Percentiles rank a stretch among this genome's conserved stretches.
phyloP scores from a whole-genome alignment of 2,329 filamentous ascomycete species.

The Neofusicoccum sp. region DNA sequence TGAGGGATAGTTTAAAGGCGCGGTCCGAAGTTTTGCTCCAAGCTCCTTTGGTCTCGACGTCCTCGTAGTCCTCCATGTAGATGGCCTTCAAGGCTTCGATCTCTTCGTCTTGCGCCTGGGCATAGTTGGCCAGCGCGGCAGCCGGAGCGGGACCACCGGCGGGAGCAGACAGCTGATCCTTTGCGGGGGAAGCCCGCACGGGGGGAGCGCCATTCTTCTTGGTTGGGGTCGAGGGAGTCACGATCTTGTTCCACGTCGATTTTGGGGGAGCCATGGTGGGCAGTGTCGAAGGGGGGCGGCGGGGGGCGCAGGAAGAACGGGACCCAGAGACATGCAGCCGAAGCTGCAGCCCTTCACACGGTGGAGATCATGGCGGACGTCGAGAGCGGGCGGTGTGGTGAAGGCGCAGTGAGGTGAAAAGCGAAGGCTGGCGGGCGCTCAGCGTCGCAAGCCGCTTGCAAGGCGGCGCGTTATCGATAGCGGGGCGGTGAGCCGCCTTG shows the following conservation, averaged over 20 bases:
- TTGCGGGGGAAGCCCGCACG: slow-evolving; percentile 22
- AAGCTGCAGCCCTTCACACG: slow-evolving; percentile 47
- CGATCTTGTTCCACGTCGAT: slow-evolving; percentile 42
- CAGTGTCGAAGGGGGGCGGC: slow-evolving; percentile 32
- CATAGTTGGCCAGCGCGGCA: slow-evolving; percentile 61
- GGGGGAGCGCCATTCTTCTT: slow-evolving; percentile 25
- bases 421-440: not conserved
- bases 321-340: slow-evolving; percentile 45
- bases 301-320: slow-evolving; percentile 30
- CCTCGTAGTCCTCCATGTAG: slow-evolving; percentile 83
- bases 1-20: slow-evolving; percentile 76
- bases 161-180: slow-evolving; percentile 25
- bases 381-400: not conserved
- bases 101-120: slow-evolving; percentile 84
- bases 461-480: slow-evolving; percentile 11
- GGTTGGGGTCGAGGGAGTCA: slow-evolving; percentile 32
- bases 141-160: slow-evolving; percentile 19
- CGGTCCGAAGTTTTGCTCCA: slow-evolving; percentile 88
- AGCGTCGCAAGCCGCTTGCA: not conserved
- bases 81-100: slow-evolving; percentile 82
- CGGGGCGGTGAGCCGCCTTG: not conserved
- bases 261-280: slow-evolving; percentile 48
- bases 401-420: not conserved
- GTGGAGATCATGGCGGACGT: slow-evolving; percentile 24
- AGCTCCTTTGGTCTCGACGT: slow-evolving; percentile 68